phyloP scores from a whole-genome alignment of 1,284 basidiomycete genomes.

The Apiotrichum sp. region DNA sequence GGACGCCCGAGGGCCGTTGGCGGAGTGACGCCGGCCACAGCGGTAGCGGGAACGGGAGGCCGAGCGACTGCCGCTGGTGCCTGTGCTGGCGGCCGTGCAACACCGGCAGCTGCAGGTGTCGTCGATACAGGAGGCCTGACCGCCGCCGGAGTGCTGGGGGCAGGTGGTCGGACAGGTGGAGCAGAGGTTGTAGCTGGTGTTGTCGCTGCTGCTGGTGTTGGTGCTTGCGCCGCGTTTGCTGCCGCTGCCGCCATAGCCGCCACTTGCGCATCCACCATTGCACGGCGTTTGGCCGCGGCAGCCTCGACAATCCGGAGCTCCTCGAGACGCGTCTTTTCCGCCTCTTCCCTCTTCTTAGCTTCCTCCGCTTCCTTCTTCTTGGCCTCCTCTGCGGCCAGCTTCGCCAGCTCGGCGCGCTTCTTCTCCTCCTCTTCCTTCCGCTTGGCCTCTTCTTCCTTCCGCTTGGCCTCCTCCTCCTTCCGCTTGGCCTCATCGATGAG shows the following conservation, averaged over 20 bases:
- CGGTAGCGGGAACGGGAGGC: no score
- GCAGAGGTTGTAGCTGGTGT: neutral
- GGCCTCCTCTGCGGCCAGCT: slow-evolving; percentile 3
- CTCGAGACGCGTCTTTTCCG: slow-evolving; percentile 2
- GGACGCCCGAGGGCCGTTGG: no score
- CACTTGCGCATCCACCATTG: neutral
- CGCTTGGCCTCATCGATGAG: slow-evolving; percentile 1
- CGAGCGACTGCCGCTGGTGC: no score
- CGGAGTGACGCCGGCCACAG: no score
- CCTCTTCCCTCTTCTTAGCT: slow-evolving; percentile 5
- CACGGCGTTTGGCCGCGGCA: no score
- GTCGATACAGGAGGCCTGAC: neutral
- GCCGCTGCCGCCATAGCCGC: neutral
- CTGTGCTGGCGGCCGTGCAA: no score
- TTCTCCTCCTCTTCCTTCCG: slow-evolving; percentile 17
- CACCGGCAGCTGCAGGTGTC: no score
- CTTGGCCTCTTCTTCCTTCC: slow-evolving; percentile 9
- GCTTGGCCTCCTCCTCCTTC: slow-evolving; percentile 13
- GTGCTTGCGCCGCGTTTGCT: neutral
- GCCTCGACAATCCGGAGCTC: neutral
- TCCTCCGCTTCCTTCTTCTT: neutral
- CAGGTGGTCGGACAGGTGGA: neutral
- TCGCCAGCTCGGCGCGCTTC: slow-evolving; percentile 5
- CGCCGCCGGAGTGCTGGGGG: neutral
- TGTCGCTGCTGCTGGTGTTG: neutral